These are phyloP conservation scores for Aspergillus ustus DNA, from an alignment of 2,329 filamentous ascomycete genomes.

Conservation along the genomic window DNA sequence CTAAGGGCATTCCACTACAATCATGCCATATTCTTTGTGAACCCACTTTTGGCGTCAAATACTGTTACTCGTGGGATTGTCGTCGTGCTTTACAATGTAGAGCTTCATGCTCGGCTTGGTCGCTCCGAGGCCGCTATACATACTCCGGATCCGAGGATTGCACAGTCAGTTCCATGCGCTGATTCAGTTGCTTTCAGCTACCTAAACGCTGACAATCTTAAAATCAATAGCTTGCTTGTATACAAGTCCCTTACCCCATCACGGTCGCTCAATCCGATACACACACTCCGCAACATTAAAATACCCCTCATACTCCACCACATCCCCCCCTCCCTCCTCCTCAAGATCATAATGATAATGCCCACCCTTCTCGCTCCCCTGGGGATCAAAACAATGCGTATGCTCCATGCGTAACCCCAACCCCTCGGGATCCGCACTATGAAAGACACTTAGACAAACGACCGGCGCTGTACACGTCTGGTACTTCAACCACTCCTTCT, in stretches of 20 bases:
- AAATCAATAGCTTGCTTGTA: neutral
- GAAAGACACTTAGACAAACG: slow-evolving; percentile 49
- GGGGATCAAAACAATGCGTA: slow-evolving; percentile 50
- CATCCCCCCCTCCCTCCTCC: neutral
- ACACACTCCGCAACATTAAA: slow-evolving; percentile 11
- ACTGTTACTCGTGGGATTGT: no score
- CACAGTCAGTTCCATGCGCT: no score
- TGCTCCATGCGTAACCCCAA: slow-evolving; percentile 53
- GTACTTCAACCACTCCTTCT: slow-evolving; percentile 46
- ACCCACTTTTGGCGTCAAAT: no score
- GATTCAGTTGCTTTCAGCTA: no score
- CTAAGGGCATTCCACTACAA: no score
- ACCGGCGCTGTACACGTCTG: slow-evolving; percentile 44
- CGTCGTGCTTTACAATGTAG: no score
- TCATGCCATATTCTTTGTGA: no score
- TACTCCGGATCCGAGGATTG: no score
- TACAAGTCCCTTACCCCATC: neutral
- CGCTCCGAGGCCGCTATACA: no score
- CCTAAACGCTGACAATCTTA: no score
- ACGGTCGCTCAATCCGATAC: slow-evolving; percentile 13
- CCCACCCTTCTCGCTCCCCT: slow-evolving; percentile 41
- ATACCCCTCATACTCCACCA: slow-evolving; percentile 17
- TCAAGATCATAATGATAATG: slow-evolving; percentile 52
- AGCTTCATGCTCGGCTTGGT: no score
- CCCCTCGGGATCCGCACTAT: slow-evolving; percentile 47